Evolutionary conservation across 495 filamentous ascomycete genomes (phyloP), one percentile per base, ranked within the genome.

Genomic region (Hypoxylon fuscum): DNA sequence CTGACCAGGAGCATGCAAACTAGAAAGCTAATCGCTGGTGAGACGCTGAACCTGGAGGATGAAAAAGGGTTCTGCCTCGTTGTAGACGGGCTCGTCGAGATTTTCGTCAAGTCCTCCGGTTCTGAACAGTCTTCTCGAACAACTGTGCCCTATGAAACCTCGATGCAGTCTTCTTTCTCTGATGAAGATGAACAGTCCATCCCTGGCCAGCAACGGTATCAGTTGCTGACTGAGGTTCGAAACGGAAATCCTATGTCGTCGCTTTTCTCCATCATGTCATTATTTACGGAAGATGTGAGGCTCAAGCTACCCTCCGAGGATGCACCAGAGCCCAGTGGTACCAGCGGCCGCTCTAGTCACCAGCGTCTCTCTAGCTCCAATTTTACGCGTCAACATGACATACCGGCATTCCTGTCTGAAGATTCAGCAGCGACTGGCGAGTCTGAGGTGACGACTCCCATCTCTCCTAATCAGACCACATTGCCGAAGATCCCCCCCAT

Each of bases 181-280:
- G 90, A 91, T 17, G 82, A 87, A 18, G 86, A 91, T 27, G 85
- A 86, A 37, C 75, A 80, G 58, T 76, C 73, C 17, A 59, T 78
- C 6, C 81, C 86, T 29, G 85, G 84, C 31, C 73, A 87, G 76
- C 71, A 93, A 88, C 77, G 91, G 81, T 70, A 98, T 72, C 94
- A 98, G 74, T 80, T 98, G 15, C 81, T 98, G 35, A 98, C 95
- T 2, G 95, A 98, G 71, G 95, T 98, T 35, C 96, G 96, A 74
- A 98, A 98, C 69, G 95, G 95, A 15, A 94, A 95, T 8, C 94
- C 95, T 3, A 97, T 98, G 94, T 98, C 95, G 22, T 98, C 95
- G 0, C 75, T 98, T 5, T 98, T 98, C 75, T 97, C 96, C 1
- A 96, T 98, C 50, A 87, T 98, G 68, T 95, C 92, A 2, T 79